These are phyloP conservation scores for Sporisorium graminicola DNA, from an alignment of 1,284 basidiomycete genomes.

Conservation along the genomic window DNA sequence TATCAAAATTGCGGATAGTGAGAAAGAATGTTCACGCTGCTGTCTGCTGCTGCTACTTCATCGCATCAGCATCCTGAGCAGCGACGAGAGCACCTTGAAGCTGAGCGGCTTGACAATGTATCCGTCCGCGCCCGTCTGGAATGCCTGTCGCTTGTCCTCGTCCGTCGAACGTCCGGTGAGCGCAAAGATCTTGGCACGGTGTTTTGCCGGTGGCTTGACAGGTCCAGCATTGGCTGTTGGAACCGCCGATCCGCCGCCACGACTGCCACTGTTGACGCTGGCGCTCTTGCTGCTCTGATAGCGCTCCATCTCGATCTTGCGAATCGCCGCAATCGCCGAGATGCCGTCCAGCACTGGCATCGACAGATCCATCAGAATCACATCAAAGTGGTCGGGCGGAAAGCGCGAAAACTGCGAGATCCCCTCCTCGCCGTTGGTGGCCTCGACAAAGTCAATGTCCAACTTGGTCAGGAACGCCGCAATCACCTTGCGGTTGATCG, in stretches of 20 bases:
- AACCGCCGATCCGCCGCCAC: not conserved
- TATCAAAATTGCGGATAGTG: not conserved
- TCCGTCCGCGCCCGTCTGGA: slow-evolving; percentile 92
- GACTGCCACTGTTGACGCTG: slow-evolving; percentile 3
- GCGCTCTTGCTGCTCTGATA: slow-evolving; percentile 12
- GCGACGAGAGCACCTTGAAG: slow-evolving; percentile 52
- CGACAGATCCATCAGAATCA: slow-evolving; percentile 79
- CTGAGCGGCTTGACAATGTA: slow-evolving; percentile 76
- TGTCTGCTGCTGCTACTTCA: slow-evolving; percentile 9
- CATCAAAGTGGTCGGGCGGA: slow-evolving; percentile 54
- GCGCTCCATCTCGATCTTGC: slow-evolving; percentile 79
- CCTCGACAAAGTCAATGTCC: slow-evolving; percentile 55
- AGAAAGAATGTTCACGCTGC: no score
- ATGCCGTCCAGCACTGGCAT: slow-evolving; percentile 92
- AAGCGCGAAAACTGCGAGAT: slow-evolving; percentile 47
- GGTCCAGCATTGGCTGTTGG: not conserved
- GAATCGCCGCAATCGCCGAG: slow-evolving; percentile 85
- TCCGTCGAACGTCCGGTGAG: slow-evolving; percentile 91
- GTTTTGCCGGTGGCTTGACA: slow-evolving; percentile 17
- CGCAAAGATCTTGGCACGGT: slow-evolving; percentile 80
- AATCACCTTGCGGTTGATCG: slow-evolving; percentile 61
- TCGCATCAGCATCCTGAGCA: slow-evolving; percentile 52
- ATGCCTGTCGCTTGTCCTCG: slow-evolving; percentile 90
- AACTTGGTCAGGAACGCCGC: slow-evolving; percentile 53
- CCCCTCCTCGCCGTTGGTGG: slow-evolving; percentile 60